These are phyloP conservation scores for Rosa multiflora DNA, from an alignment of 306 rosid species.

Conservation along the genomic window DNA sequence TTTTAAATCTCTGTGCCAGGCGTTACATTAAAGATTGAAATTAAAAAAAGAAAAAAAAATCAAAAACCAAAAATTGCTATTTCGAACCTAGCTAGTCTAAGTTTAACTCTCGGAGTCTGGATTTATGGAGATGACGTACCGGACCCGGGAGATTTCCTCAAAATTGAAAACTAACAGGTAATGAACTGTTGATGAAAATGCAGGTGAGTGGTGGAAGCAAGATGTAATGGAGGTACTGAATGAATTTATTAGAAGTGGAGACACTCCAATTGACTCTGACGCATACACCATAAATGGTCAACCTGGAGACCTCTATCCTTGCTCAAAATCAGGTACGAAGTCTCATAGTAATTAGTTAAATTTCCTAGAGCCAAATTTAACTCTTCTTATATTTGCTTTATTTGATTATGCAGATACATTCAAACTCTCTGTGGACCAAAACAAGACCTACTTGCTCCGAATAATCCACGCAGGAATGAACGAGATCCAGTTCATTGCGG, in stretches of 20 bases:
- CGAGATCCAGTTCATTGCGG: constrained; percentile 38
- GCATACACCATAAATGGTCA: constrained; percentile 66
- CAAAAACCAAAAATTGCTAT: not conserved
- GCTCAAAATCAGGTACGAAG: constrained; percentile 45
- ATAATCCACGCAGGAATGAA: constrained; percentile 49
- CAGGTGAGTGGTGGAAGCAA: constrained; percentile 66
- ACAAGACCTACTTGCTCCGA: constrained; percentile 34
- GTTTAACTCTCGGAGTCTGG: not conserved
- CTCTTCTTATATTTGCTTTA: too few relatives aligned
- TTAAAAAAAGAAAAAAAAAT: too few relatives aligned
- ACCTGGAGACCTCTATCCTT: constrained; percentile 57
- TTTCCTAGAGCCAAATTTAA: not conserved
- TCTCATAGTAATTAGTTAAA: not conserved
- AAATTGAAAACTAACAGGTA: not conserved
- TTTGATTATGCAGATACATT: constrained; percentile 39
- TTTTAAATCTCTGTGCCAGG: not conserved
- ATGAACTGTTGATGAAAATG: not conserved
- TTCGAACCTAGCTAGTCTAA: not conserved
- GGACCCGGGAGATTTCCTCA: too few relatives aligned
- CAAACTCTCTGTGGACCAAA: constrained; percentile 38
- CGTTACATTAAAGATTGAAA: not conserved
- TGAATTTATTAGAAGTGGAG: constrained; percentile 34
- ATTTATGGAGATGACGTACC: not conserved
- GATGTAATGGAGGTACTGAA: constrained; percentile 34
- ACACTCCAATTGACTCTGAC: constrained; percentile 40